Evolutionary conservation across 345 rosid species (phyloP).

Genomic region (Sonneratia caseolaris): DNA sequence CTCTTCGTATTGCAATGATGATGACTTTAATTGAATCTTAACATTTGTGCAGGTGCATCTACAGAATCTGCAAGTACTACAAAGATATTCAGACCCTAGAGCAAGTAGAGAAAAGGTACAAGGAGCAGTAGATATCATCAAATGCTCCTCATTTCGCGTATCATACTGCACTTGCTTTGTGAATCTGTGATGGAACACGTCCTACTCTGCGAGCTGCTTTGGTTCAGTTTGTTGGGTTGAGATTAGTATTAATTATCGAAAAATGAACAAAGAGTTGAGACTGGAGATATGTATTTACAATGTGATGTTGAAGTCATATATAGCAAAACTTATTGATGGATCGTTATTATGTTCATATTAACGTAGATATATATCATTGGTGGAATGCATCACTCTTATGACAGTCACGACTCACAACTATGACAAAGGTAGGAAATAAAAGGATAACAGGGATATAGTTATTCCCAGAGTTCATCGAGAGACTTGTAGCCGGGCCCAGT

Average conservation of each 20-base stretch:
- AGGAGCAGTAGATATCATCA: conserved; percentile 2
- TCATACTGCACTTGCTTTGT: not conserved
- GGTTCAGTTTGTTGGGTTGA: not conserved
- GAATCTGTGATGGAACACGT: not conserved
- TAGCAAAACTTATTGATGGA: too few species aligned
- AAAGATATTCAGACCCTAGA: conserved; percentile 6
- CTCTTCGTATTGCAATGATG: not conserved
- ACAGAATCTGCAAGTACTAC: conserved; percentile 37
- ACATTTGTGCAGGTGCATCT: conserved; percentile 52
- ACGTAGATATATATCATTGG: not conserved
- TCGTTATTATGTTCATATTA: too few species aligned
- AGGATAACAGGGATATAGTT: not conserved
- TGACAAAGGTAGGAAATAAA: too few species aligned
- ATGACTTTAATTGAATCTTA: not conserved
- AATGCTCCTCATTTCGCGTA: not conserved
- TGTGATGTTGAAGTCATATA: not conserved
- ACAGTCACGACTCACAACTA: not conserved
- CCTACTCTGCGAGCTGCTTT: not conserved
- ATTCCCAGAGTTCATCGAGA: conserved; percentile 6
- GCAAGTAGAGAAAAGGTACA: conserved; percentile 2
- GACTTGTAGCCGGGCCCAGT: conserved; percentile 5
- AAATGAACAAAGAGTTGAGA: too few species aligned
- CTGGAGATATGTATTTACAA: not conserved
- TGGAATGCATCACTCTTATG: not conserved
- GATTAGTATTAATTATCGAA: not conserved